These are phyloP conservation scores for Pseudogymnoascus sp. DNA, from an alignment of 2,329 filamentous ascomycete species.

Conservation along the genomic window DNA sequence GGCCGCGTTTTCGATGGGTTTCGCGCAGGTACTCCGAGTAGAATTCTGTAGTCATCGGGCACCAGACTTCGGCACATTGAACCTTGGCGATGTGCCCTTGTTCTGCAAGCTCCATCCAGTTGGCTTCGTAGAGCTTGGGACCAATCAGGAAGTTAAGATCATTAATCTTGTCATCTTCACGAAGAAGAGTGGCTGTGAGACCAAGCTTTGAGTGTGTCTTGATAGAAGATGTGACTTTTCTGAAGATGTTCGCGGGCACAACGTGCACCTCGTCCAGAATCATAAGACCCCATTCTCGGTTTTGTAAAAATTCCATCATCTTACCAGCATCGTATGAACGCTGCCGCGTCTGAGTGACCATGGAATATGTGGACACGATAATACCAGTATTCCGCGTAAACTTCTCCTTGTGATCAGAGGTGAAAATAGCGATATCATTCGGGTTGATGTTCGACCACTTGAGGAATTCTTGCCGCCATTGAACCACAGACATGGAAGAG, in stretches of 20 bases:
- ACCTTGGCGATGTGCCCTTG: constrained; percentile 96
- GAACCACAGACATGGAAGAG: constrained; percentile 94
- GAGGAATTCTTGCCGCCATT: constrained; percentile 93
- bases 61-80: constrained; percentile 98
- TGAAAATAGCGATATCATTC: constrained; percentile 90
- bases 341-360: constrained; percentile 89
- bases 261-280: constrained; percentile 97
- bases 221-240: constrained; percentile 86
- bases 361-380: constrained; percentile 95
- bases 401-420: constrained; percentile 79
- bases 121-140: constrained; percentile 94
- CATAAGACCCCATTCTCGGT: constrained; percentile 94
- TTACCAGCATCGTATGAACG: constrained; percentile 89
- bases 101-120: constrained; percentile 98
- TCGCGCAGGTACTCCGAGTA: constrained; percentile 85
- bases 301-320: constrained; percentile 91
- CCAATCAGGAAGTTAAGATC: constrained; percentile 97
- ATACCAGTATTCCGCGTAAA: constrained; percentile 90
- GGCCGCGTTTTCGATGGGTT: constrained; percentile 57
- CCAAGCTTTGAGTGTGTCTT: constrained; percentile 94
- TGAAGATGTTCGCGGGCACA: constrained; percentile 92
- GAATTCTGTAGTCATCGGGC: constrained; percentile 97
- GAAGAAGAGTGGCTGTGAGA: constrained; percentile 83
- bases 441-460: constrained; percentile 99
- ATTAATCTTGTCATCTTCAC: constrained; percentile 97